phyloP scores from a whole-genome alignment of 352 stramenopile species.

The Pythium phragmitis region DNA sequence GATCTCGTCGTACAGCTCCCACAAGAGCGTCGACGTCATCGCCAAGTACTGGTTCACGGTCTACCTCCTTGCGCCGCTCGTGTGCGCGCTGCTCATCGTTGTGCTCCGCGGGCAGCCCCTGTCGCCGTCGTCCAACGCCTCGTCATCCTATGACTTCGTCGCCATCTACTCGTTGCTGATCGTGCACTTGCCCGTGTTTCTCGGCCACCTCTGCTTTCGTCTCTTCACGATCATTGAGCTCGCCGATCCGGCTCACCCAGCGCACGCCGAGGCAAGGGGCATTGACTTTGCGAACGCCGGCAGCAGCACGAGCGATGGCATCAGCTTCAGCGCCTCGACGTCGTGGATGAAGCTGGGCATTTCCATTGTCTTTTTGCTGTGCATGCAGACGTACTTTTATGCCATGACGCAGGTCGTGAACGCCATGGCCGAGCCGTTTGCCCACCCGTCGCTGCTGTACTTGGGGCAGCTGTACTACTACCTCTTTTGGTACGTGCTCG shows the following conservation, averaged over 20 bases:
- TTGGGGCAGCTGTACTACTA: conserved; percentile 87
- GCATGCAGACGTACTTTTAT: conserved; percentile 88
- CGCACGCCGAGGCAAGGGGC: conserved; percentile 17
- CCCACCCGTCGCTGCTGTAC: conserved; percentile 82
- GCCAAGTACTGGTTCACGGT: conserved; percentile 59
- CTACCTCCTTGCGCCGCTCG: conserved; percentile 55
- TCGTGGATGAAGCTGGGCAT: conserved; percentile 76
- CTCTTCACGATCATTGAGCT: conserved; percentile 67
- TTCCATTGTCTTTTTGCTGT: conserved; percentile 69
- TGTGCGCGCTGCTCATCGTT: conserved; percentile 62
- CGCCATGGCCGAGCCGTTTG: conserved; percentile 77
- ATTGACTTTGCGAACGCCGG: conserved; percentile 14
- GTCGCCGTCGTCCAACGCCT: conserved; percentile 23
- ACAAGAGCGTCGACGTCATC: conserved; percentile 28
- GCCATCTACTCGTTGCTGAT: conserved; percentile 75
- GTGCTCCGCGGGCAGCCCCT: conserved; percentile 30
- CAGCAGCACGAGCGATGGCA: conserved; percentile 13
- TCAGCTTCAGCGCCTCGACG: conserved; percentile 32
- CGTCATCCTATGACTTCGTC: conserved; percentile 56
- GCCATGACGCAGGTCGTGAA: conserved; percentile 81
- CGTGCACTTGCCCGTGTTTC: conserved; percentile 76
- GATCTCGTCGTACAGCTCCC: conserved; percentile 64
- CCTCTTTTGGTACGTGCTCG: conserved; percentile 87
- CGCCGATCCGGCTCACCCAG: conserved; percentile 24
- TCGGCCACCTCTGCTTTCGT: conserved; percentile 76